Evolutionary conservation across 805 yeast species (phyloP).

Genomic region (Saturnispora quitensis): DNA sequence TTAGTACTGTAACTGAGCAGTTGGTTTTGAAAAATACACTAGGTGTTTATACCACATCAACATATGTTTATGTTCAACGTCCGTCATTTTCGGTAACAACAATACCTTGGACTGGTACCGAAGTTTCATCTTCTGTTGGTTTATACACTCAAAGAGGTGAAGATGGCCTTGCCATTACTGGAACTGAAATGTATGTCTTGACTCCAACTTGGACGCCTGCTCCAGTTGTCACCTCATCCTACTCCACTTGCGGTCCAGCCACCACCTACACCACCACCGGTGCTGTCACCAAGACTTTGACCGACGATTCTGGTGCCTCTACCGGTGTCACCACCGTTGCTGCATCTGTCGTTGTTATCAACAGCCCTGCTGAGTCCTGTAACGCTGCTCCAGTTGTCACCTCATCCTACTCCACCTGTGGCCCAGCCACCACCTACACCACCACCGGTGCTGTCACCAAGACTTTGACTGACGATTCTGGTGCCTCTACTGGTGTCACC

Average conservation of each 20-base stretch:
- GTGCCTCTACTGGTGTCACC: too few relatives aligned
- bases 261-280: constrained; percentile 2
- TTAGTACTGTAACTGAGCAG: neutral
- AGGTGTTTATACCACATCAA: neutral
- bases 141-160: neutral
- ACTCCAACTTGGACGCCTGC: neutral
- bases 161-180: constrained; percentile 5
- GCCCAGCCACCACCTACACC: constrained; percentile 1
- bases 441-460: constrained; percentile 2
- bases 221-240: neutral
- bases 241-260: constrained; percentile 3
- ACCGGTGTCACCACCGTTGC: neutral
- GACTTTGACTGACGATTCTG: neutral
- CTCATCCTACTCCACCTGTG: constrained; percentile 1
- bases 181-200: neutral
- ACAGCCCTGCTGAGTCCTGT: neutral
- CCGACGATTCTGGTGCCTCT: neutral
- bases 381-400: constrained; percentile 1
- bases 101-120: neutral
- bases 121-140: constrained; percentile 2
- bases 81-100: constrained; percentile 3
- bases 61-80: constrained; percentile 2
- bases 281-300: neutral
- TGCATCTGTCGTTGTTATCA: neutral
- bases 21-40: neutral